phyloP scores from a whole-genome alignment of 805 yeast genomes.

The Candida arabinofermentans region DNA sequence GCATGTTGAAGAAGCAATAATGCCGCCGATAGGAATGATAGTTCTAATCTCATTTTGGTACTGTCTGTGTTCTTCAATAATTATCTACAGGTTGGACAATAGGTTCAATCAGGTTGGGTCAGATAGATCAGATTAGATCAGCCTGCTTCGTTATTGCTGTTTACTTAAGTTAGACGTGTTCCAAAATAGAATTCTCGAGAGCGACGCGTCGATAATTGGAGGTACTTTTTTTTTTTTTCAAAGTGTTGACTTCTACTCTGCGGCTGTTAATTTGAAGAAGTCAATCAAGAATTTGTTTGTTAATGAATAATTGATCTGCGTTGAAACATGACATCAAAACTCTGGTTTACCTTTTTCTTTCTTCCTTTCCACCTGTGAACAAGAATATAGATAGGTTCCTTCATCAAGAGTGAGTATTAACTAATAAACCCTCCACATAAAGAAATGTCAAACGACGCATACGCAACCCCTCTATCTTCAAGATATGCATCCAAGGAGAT shows the following conservation, averaged over 20 bases:
- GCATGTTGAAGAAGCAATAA: not conserved
- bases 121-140: no score
- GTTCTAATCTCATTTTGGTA: not conserved
- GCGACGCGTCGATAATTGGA: not conserved
- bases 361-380: no score
- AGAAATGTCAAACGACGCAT: constrained; percentile 55
- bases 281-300: not conserved
- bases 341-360: not conserved
- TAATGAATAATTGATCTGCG: not conserved
- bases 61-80: not conserved
- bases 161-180: no score
- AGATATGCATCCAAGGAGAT: constrained; percentile 98
- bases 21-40: not conserved
- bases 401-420: no score
- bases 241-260: not conserved
- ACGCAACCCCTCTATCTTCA: constrained; percentile 90
- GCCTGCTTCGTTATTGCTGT: no score
- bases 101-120: no score
- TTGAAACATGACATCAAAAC: no score
- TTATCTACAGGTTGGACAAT: no score
- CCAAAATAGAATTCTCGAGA: no score
- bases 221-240: not conserved
- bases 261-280: not conserved
- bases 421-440: no score
- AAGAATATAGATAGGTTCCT: no score